Base-by-base conservation (phyloP, 805 yeast species). In the Lachancea sp. region DNA sequence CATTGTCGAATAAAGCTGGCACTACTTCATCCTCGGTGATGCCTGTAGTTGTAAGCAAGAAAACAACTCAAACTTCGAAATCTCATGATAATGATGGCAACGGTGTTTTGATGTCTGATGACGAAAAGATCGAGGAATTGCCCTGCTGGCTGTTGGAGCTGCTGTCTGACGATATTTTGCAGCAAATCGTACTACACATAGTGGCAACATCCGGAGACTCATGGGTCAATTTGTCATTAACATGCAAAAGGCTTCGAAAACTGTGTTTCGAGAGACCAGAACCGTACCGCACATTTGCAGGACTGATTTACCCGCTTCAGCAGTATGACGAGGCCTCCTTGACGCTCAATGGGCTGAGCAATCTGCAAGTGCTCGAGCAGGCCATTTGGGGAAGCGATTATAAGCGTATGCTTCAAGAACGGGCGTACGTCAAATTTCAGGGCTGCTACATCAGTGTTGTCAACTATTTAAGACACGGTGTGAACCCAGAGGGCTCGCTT, bases 401-500 rank as follows among this genome's bases (percentile, higher is more conserved):
- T 60, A 49, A 50, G 16, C 40, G 50, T 7, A 70, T 70, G 74
- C 39, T 70, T 3, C 58, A 54, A 36, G 73, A 75, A 31, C 68
- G 96, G 33, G 96, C 97, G 0, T 83, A 82, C 55, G 55, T 90
- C 29, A 83, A 91, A 56, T 86, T 78, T 60, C 71, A 79, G 44
- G 99, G 99, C 1, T 35, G 38, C 35, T 91, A 91, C 55, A 85
- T 91, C 18, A 81, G 95, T 55, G 85, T 82, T 16, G 85, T 90
- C 42, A 85, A 85, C 49, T 90, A 89, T 63, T 77, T 84, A 53
- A 75, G 95, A 44, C 88, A 85, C 56, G 97, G 97, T 31, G 82
- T 85, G 2, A 73, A 81, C 42, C 74, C 79, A 8, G 85, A 78
- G 51, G 76, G 81, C 37, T 77, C 85, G 1, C 70, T 71, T 26